Base-by-base conservation (phyloP, 2,329 filamentous ascomycete genomes). In the Cladophialophora immunda region DNA sequence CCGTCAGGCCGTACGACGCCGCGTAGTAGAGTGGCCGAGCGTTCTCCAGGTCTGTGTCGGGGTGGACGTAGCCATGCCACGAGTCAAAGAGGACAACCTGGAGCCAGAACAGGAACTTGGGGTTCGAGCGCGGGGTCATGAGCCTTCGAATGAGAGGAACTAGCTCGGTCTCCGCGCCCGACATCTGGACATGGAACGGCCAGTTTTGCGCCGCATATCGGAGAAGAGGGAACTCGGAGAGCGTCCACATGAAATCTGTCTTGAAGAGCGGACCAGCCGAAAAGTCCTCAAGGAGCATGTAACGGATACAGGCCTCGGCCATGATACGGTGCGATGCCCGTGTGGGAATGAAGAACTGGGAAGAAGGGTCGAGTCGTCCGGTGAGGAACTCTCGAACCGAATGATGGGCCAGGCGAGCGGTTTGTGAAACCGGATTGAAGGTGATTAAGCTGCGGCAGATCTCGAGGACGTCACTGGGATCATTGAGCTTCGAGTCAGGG, bases 31-130 rank as follows among this genome's bases (percentile, higher is more conserved):
- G 53, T 17, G 67, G 56, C 9, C 52, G 41, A 9, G 65, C 58
- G 4, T 25, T n/a, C 15, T 38, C 38, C 5, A 70, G 54, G n/a
- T 68, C 60, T 25, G 38, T 19, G 13, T 30, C 25, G 4, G 62
- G 62, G 17, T 50, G 22, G 8, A 68, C n/a, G 29, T 58, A 69
- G 17, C 67, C 67, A 25, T 69, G 67, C 15, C 45, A 29, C 7
- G 64, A 67, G 32, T 70, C 64, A 19, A 52, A 70, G 17, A 70
- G 62, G 25, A 70, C 66, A 34, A 68, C 58, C 53, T 70, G 68
- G 8, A 70, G 62, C 68, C 68, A 70, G 45, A 70, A 68, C 22
- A 60, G 38, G 19, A 70, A 70, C 4, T 68, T 62, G 22, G 50
- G 62, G 25, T 62, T 70, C 3, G 62, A 34, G 9, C 30, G 29